Percentiles rank a stretch among this genome's conserved stretches.
phyloP scores from a whole-genome alignment of 2,329 filamentous ascomycete species.

The Phyllosticta citrichinensis region DNA sequence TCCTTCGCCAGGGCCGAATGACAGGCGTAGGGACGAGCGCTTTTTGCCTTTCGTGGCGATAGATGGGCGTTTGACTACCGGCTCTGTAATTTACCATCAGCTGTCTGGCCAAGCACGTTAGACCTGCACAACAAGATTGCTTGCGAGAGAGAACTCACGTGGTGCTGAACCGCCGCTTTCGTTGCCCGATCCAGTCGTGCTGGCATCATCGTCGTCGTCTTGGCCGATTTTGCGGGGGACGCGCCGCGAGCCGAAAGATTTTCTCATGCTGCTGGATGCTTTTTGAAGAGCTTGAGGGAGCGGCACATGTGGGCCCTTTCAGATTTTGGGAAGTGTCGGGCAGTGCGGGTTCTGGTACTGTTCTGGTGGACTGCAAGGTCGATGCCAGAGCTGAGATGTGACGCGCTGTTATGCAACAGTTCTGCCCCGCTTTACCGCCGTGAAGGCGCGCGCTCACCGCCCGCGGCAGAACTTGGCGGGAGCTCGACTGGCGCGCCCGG shows the following conservation, averaged over 20 bases:
- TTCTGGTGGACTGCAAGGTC: background rate
- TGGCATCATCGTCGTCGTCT: constrained; percentile 40
- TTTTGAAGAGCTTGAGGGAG: background rate
- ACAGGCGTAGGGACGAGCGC: constrained; percentile 64
- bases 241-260: constrained; percentile 45
- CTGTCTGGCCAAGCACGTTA: constrained; percentile 20
- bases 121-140: background rate
- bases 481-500: background rate
- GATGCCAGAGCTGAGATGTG: background rate
- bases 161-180: constrained; percentile 22
- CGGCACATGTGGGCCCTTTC: background rate
- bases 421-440: background rate
- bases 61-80: constrained; percentile 44
- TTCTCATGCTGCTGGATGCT: constrained; percentile 40
- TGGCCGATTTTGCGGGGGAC: constrained; percentile 72
- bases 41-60: constrained; percentile 47
- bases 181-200: constrained; percentile 21
- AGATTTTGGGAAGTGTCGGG: background rate
- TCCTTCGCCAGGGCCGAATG: constrained; percentile 57
- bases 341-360: background rate
- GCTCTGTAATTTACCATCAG: constrained; percentile 36
- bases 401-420: background rate
- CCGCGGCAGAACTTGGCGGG: background rate
- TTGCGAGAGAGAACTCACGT: constrained; percentile 30
- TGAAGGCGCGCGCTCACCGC: background rate